Evolutionary conservation across 257 asterid species (phyloP).

Genomic region (Solanum lignicaule): DNA sequence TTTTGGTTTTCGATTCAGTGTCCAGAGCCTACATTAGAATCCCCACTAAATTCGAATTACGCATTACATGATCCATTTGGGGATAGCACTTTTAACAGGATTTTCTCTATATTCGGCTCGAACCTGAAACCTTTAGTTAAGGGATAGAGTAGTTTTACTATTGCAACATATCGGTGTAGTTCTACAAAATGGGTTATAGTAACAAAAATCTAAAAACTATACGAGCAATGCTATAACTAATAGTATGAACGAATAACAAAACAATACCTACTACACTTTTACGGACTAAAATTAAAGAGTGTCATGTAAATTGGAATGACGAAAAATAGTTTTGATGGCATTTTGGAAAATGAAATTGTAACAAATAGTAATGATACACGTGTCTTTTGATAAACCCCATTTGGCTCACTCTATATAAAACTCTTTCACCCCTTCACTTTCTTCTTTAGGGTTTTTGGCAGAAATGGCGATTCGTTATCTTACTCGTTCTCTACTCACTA

Average conservation of each 20-base stretch:
- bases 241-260: too few species aligned
- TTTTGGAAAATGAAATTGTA: not conserved
- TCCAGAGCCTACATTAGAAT: rapidly evolving
- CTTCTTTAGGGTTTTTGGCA: conserved; percentile 21
- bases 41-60: rapidly evolving
- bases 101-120: not conserved
- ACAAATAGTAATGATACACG: not conserved
- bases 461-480: conserved; percentile 60
- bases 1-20: not conserved
- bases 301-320: not conserved
- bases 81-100: rapidly evolving
- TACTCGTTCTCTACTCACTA: conserved; percentile 36
- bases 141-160: too few species aligned
- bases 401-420: not conserved
- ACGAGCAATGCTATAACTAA: not conserved
- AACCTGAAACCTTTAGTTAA: not conserved
- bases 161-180: too few species aligned
- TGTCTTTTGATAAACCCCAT: not conserved
- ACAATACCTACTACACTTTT: too few species aligned
- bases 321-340: not conserved
- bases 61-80: not conserved
- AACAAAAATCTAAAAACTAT: not conserved
- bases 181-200: not conserved
- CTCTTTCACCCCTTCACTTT: conserved; percentile 1
- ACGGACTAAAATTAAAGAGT: not conserved